Base-by-base conservation (phyloP, 2,329 filamentous ascomycete species). In the Fusarium hainanense region DNA sequence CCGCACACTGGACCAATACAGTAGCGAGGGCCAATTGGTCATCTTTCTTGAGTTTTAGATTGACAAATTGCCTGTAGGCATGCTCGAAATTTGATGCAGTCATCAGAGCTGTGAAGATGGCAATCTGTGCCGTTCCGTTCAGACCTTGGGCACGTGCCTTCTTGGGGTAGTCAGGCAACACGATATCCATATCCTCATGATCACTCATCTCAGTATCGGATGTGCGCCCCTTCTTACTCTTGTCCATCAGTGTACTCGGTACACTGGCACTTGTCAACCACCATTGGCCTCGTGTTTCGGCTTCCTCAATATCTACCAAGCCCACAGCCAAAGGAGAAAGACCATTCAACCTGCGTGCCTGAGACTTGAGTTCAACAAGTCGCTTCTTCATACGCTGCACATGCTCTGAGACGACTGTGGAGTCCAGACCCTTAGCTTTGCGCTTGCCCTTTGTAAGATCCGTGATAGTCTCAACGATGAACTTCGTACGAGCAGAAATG, bases 221-320 rank as follows among this genome's bases (percentile, higher is more conserved):
- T 8, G 16, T 41, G n/a, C 50, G 43, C 21, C 66, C 54, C 62
- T 46, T 73, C 58, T 51, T 61, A 14, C 57, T 63, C 40, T 71
- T 70, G 25, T 70, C 66, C 28, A 70, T 44, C 8, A 69, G 59
- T 52, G 77, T 80, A 21, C 64, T 87, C 6, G 86, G 83, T 88
- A 95, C 98, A 79, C 94, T 97, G n/a, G 96, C 95, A 54, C 96
- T 96, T 7, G 98, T 93, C 21, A 98, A 88, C 96, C 96, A 99
- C 96, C 96, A 99, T 82, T 97, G 98, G 1, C 96, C 96, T 77
- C 91, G 92, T 77, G 92, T 95, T 42, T 95, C 92, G 1, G 91
- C 91, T 66, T 94, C 89, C 68, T 89, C 89, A 54, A 99, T 93
- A 75, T 99, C 96, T 40, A 87, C 85, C 6, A 98, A 85, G 13